phyloP scores from a whole-genome alignment of 2,329 filamentous ascomycete species.

The Nannizzia gypsea region DNA sequence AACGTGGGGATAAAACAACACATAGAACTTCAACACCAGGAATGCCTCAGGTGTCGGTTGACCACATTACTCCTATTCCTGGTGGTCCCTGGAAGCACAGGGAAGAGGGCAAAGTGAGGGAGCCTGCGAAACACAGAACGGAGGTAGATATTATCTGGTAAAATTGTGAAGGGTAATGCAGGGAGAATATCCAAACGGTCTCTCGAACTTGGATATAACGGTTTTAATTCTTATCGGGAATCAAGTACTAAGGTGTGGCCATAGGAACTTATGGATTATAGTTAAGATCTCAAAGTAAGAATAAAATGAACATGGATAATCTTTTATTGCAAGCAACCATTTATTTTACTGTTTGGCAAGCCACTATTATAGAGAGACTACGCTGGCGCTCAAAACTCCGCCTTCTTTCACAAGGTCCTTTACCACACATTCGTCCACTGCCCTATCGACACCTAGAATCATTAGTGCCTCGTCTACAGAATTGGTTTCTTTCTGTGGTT shows the following conservation, averaged over 20 bases:
- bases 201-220: too few relatives aligned
- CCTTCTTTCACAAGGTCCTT: slow-evolving; percentile 38
- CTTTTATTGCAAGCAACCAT: neutral
- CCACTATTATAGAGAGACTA: slow-evolving; percentile 35
- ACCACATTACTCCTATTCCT: neutral
- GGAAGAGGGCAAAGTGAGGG: neutral
- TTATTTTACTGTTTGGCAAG: neutral
- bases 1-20: neutral
- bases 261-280: too few relatives aligned
- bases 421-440: slow-evolving; percentile 47
- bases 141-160: too few relatives aligned
- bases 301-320: neutral
- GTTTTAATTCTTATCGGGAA: too few relatives aligned
- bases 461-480: slow-evolving; percentile 57
- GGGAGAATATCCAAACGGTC: too few relatives aligned
- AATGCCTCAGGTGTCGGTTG: neutral
- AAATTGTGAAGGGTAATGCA: too few relatives aligned
- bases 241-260: too few relatives aligned
- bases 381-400: slow-evolving; percentile 43
- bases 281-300: too few relatives aligned
- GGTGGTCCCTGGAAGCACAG: neutral
- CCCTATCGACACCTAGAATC: slow-evolving; percentile 63
- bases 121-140: neutral
- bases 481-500: neutral
- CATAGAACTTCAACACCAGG: neutral